Base-by-base conservation (phyloP, 805 yeast species). In the Candida anglica region DNA sequence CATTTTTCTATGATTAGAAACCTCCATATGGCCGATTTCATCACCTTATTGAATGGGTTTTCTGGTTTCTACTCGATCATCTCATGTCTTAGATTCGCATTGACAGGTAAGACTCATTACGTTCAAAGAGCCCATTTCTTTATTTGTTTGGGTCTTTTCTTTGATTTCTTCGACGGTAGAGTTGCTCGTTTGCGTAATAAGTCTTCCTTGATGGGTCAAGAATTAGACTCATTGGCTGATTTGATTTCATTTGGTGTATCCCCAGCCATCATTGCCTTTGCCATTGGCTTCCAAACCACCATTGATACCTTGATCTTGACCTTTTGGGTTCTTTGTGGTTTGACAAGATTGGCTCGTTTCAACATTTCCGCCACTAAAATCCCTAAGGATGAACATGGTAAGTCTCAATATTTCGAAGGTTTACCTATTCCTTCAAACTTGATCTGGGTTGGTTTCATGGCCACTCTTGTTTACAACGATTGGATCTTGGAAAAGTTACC, bases 151-250 rank as follows among this genome's bases (percentile, higher is more conserved):
- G 98, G 98, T 4, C 75, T 91, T 52, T 87, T 93, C 56, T 91
- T 91, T 58, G 98, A 91, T 60, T 88, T 93, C 57, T 85, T 93
- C 57, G 98, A 93, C 57, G 98, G 98, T 22, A 79, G 95, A 50
- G 98, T 91, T 6, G 98, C 98, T 3, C 76, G 98, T 53, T 74
- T 93, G 65, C 77, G 96, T 63, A 84, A 88, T 57, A 87, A 89
- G 65, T 77, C 95, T 2, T 82, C 94, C 9, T 71, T 93, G 36
- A 86, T 93, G 85, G 98, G 98, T 40, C 98, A 93, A 62, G 98
- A 93, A 64, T 75, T 93, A 50, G 98, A 93, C 56, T 89, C 97
- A 1, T 73, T 93, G 48, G 98, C 98, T 15, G 98, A 93, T 62
- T 75, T 93, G 50, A 76, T 91, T 23, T 86, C 96, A 9, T 93